Evolutionary conservation across 805 yeast genomes (phyloP).

Genomic region (Candida tammaniensis): DNA sequence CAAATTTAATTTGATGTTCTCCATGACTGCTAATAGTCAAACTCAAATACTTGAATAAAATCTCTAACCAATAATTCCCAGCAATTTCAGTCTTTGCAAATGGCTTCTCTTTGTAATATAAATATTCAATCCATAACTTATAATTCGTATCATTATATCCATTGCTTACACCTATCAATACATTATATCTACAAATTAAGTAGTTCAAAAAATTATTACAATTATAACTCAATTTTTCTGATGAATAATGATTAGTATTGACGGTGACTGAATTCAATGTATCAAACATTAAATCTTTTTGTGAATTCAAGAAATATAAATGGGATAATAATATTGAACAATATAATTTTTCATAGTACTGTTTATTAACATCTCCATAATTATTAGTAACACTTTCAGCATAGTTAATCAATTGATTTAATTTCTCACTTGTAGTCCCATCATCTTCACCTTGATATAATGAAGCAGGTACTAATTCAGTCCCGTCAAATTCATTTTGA

Average conservation of each 20-base stretch:
- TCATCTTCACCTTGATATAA: conserved; percentile 1
- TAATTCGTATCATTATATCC: conserved; percentile 13
- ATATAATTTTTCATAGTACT: conserved; percentile 32
- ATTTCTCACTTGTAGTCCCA: conserved; percentile 16
- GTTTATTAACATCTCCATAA: conserved; percentile 20
- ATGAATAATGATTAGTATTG: conserved; percentile 8
- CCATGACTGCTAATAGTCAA: conserved; percentile 16
- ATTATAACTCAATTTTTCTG: conserved; percentile 13
- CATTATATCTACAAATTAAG: conserved; percentile 31
- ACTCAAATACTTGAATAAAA: conserved; percentile 19
- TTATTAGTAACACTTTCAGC: conserved; percentile 24
- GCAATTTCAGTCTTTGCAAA: conserved; percentile 31
- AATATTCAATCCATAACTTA: conserved; percentile 29
- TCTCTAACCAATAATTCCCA: conserved; percentile 33
- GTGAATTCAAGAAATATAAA: conserved; percentile 27
- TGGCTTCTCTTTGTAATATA: conserved; percentile 19
- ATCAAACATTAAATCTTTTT: conserved; percentile 19
- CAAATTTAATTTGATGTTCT: conserved; percentile 19
- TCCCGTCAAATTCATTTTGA: conserved; percentile 26
- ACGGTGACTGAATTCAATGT: conserved; percentile 15
- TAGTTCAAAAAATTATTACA: conserved; percentile 26
- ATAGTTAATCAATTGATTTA: conserved; percentile 25
- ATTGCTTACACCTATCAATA: conserved; percentile 26
- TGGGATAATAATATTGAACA: conserved; percentile 32
- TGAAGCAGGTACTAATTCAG: conserved; percentile 18